Base-by-base conservation (phyloP, 2,329 filamentous ascomycete species). In the Calonectria crousiana region DNA sequence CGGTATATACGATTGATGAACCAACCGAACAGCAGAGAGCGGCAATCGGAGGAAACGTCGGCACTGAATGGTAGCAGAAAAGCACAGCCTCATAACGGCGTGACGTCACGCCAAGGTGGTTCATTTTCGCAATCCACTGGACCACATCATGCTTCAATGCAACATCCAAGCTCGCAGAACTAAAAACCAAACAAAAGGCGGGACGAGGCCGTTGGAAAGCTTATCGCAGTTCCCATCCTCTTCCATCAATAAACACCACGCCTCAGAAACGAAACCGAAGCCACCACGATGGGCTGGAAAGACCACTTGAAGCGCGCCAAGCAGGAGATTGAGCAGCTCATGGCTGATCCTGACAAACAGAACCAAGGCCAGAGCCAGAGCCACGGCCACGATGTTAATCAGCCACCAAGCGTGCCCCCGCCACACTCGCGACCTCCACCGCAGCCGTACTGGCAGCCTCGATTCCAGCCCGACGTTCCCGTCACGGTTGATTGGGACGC, bases 401-500 rank as follows among this genome's bases (percentile, higher is more conserved):
- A 78, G 10, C 79, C 76, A 23, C 75, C 56, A 11, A 56, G 20
- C 52, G 56, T 62, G 6, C 56, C 75, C 34, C 78, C 77, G 41
- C 70, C 73, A 26, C 78, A 80, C 23, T 74, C 75, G 38, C 78
- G 77, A 26, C 76, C 75, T 16, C 78, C 80, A 20, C 66, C 79
- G 18, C 67, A 74, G 36, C 76, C 84, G 2, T 91, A 91, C 82
- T 92, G 90, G 90, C 86, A 86, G 72, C 87, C 90, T 0, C 85
- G 84, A 10, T 90, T 92, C 77, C 81, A 84, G 34, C 85, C 88
- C 0, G 82, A 85, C 18, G 83, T 85, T 3, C 86, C 88, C 0
- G 84, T 92, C 4, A 85, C 84, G 0, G 81, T 84, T 4, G 87
- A 91, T 75, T 92, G 91, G 84, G 84, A 89, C 6, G 87, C 89